Evolutionary conservation across 129 eudicot species (phyloP).

Genomic region (Arctium minus): DNA sequence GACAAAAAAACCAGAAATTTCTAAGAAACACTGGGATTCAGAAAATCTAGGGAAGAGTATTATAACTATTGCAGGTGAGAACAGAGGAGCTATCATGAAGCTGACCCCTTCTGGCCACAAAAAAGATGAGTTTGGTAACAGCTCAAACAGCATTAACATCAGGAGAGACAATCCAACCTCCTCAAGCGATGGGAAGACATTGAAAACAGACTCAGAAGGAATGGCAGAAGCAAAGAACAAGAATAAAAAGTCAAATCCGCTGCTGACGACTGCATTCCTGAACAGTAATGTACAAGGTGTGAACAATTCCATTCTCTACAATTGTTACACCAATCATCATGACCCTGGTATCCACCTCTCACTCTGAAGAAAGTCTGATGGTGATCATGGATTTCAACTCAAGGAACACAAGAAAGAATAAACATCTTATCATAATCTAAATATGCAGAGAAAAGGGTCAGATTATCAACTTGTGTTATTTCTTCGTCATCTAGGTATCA

Average conservation of each 20-base stretch:
- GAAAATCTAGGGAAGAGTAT: constrained; percentile 46
- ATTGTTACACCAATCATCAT: constrained; percentile 32
- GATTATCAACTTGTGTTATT: constrained; percentile 4
- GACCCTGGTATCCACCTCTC: constrained; percentile 63
- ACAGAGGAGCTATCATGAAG: constrained; percentile 60
- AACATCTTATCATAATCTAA: neutral
- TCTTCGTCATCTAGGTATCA: neutral
- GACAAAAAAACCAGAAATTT: constrained; percentile 21
- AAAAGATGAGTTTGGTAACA: constrained; percentile 5
- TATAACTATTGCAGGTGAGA: constrained; percentile 61
- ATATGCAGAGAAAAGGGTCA: constrained; percentile 19
- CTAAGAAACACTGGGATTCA: constrained; percentile 28
- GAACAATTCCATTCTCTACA: constrained; percentile 49
- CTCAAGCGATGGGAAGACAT: constrained; percentile 10
- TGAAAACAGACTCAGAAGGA: constrained; percentile 2
- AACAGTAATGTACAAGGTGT: constrained; percentile 77
- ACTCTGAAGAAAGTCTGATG: constrained; percentile 30
- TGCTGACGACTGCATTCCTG: constrained; percentile 33
- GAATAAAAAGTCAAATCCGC: constrained; percentile 15
- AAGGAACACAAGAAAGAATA: constrained; percentile 16
- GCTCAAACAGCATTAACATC: neutral
- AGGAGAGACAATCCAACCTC: constrained; percentile 3
- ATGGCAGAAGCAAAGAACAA: constrained; percentile 14
- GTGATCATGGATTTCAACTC: constrained; percentile 6
- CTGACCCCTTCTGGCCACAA: constrained; percentile 29